Conservation (phyloP, 495 filamentous ascomycete species). For the Hypoxylon fuscum region DNA sequence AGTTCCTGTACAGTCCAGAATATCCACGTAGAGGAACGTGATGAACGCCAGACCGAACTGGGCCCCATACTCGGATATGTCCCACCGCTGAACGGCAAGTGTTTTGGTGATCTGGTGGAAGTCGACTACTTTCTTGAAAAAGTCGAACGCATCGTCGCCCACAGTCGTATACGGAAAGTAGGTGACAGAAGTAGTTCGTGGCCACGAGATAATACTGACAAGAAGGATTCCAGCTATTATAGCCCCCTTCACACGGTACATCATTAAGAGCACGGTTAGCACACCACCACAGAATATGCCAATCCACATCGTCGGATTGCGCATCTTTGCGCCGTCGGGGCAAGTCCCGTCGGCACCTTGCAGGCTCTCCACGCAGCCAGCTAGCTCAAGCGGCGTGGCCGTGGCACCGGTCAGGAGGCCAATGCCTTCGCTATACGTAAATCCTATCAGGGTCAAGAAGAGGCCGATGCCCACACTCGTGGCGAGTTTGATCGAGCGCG, state of each 20-base stretch:
- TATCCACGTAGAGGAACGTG: conserved; percentile 88
- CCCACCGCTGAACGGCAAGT: conserved; percentile 73
- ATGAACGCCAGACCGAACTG: conserved; percentile 82
- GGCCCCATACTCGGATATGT: conserved; percentile 65
- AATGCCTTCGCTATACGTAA: conserved; percentile 82
- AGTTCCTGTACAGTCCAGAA: conserved; percentile 79
- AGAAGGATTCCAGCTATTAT: conserved; percentile 82
- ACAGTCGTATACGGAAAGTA: conserved; percentile 76
- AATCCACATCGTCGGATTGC: conserved; percentile 80
- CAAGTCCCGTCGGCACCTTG: conserved; percentile 57
- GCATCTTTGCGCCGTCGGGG: conserved; percentile 68
- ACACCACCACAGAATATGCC: conserved; percentile 85
- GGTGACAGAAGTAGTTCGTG: conserved; percentile 73
- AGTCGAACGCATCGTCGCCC: conserved; percentile 75
- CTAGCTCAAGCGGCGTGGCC: conserved; percentile 70
- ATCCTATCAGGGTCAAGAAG: conserved; percentile 80
- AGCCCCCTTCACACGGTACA: conserved; percentile 84
- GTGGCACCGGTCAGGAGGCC: conserved; percentile 70
- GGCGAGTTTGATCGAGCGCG: conserved; percentile 82
- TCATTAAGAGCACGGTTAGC: conserved; percentile 77
- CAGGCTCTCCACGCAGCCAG: conserved; percentile 64
- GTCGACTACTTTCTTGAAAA: conserved; percentile 83
- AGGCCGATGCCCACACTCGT: conserved; percentile 83
- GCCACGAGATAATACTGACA: conserved; percentile 87
- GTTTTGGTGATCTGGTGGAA: conserved; percentile 77